Base-by-base conservation (phyloP, 306 rosid species). In the Dicorynia guianensis region DNA sequence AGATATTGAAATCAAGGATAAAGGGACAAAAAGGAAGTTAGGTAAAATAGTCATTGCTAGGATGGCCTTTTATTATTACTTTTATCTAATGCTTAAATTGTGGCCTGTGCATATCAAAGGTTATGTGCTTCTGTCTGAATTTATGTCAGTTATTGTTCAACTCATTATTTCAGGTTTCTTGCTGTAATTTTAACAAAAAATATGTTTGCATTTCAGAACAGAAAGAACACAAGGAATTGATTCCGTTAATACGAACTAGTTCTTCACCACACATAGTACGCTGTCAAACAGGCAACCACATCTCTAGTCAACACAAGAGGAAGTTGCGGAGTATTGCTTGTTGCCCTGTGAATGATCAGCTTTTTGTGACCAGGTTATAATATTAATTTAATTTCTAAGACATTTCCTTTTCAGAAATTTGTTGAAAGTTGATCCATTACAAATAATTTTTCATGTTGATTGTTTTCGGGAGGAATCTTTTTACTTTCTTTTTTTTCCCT, bases 271-370 rank as follows among this genome's bases (percentile, higher is more conserved):
- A 79, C 74, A 58, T 66, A 67, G 68, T 89, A 72, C 81, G 70
- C 39, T 85, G 89, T 76, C 74, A 86, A 75, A 49, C 91, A 61
- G 87, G 85, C 92, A 86, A 40, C 71, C 91, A 89, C 69, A 85
- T 92, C 81, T 80, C 97, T 60, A 87, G 98, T 86, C 93, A 92
- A 77, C 99, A 96, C 80, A 96, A 90, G 89, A 89, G 99, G 71
- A 96, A 90, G 84, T 69, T 96, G 86, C 85, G 99, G 77, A 83
- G 91, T 75, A 86, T 95, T 84, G 84, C 90, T 72, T 64, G 82
- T 59, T 86, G 90, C 75, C 99, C 99, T 1, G 97, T 86, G 61
- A 85, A 96, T 20, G 98, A 92, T 84, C 89, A 90, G 75, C 92
- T 85, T 65, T 96, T 96, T 63, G 97, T 80, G 66, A 96, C 98